A percentile compares a stretch with the other conserved stretches of the same genome.
Conservation (phyloP, 495 filamentous ascomycete species). For the Sphaerosporella brunnea region DNA sequence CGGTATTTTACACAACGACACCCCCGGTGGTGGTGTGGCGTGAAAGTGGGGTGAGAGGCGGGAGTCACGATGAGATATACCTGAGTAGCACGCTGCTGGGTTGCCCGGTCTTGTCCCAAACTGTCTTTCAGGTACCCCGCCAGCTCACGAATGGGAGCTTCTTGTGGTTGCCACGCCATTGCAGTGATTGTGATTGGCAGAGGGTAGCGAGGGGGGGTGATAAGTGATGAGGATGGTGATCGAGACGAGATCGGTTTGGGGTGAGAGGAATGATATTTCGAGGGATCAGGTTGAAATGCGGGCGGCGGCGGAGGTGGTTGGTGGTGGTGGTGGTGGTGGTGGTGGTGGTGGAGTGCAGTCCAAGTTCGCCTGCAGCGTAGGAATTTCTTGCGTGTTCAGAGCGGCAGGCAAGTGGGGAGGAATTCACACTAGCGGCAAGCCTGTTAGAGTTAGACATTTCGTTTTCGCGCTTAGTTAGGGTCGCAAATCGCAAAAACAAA, state of each 20-base stretch:
- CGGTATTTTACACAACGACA: too few species aligned
- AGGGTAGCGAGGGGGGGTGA: neutral
- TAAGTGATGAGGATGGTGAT: neutral
- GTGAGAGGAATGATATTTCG: neutral
- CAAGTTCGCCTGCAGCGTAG: too few species aligned
- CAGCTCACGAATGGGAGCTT: conserved; percentile 71
- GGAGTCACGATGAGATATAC: conserved; percentile 36
- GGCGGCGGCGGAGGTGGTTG: neutral
- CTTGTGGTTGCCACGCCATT: conserved; percentile 62
- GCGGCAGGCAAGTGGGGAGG: neutral
- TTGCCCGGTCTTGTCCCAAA: conserved; percentile 56
- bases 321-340: conserved; percentile 5
- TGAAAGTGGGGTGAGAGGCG: neutral
- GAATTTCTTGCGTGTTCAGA: neutral
- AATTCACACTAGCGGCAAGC: conserved; percentile 4
- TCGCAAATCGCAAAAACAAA: too few species aligned
- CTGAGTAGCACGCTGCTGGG: conserved; percentile 67
- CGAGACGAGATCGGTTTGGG: neutral
- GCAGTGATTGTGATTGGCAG: neutral
- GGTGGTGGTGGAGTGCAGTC: too few species aligned
- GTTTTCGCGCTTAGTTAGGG: conserved; percentile 6
- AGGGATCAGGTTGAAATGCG: neutral
- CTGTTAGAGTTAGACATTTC: conserved; percentile 4
- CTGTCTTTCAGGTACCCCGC: conserved; percentile 81
- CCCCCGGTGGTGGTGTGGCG: too few species aligned